Evolutionary conservation across 352 stramenopile species (phyloP).

Genomic region (Phytophthora sojae): DNA sequence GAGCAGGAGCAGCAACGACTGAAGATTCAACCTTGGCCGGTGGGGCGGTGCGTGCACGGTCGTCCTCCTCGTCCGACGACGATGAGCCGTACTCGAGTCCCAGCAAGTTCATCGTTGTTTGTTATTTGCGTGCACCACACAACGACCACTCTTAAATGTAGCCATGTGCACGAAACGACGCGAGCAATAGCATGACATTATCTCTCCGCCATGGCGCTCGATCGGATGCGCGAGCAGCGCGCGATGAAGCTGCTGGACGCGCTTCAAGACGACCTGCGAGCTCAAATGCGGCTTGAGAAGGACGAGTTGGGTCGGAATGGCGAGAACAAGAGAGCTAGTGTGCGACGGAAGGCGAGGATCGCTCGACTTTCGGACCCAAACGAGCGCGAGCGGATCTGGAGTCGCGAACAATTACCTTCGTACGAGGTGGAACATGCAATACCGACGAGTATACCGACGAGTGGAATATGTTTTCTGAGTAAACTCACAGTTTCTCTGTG

Average conservation of each 20-base stretch:
- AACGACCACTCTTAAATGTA: constrained; percentile 4
- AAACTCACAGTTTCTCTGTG: background rate
- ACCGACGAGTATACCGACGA: background rate
- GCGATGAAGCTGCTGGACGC: constrained; percentile 62
- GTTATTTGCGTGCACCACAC: constrained; percentile 27
- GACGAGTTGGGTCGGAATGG: constrained; percentile 41
- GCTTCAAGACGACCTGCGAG: constrained; percentile 67
- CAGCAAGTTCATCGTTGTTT: constrained; percentile 45
- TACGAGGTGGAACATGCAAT: constrained; percentile 46
- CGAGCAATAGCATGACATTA: background rate
- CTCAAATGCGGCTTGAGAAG: constrained; percentile 66
- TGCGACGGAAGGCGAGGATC: constrained; percentile 55
- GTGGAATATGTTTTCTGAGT: background rate
- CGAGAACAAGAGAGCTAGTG: constrained; percentile 39
- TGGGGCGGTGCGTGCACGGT: background rate
- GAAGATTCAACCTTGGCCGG: background rate
- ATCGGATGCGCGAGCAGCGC: constrained; percentile 69
- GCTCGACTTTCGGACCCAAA: constrained; percentile 51
- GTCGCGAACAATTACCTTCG: constrained; percentile 38
- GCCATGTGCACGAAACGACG: constrained; percentile 35
- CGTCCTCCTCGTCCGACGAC: constrained; percentile 41
- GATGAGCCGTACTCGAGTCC: constrained; percentile 49
- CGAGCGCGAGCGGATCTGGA: constrained; percentile 66
- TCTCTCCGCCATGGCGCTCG: constrained; percentile 38
- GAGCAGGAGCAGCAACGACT: background rate